phyloP scores from a whole-genome alignment of 2,329 filamentous ascomycete species.

The Verticillium albo-atrum region DNA sequence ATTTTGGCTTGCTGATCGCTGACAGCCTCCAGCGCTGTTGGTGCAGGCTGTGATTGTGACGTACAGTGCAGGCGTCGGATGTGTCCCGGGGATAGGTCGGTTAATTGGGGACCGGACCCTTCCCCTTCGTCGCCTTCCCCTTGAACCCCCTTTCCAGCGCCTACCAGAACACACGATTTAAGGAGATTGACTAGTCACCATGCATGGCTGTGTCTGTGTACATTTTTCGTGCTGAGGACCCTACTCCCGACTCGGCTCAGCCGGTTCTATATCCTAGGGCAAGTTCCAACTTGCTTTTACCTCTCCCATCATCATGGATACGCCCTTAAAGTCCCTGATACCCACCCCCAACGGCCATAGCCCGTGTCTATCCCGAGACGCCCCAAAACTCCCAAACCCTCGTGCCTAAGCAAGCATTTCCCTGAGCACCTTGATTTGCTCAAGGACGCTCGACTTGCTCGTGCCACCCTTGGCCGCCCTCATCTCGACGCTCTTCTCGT shows the following conservation, averaged over 20 bases:
- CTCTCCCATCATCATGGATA: neutral
- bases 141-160: neutral
- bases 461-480: slow-evolving; percentile 74
- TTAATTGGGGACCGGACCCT: neutral
- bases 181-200: too few species aligned
- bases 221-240: too few species aligned
- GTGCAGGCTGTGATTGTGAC: neutral
- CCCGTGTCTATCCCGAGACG: neutral
- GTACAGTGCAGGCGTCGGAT: neutral
- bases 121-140: neutral
- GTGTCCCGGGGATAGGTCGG: neutral
- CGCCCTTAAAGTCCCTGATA: neutral
- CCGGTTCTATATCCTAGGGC: too few species aligned
- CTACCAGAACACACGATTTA: too few species aligned
- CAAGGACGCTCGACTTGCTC: slow-evolving; percentile 61
- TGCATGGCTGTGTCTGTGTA: too few species aligned
- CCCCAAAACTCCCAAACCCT: neutral
- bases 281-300: too few species aligned
- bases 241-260: too few species aligned
- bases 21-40: neutral
- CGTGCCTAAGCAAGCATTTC: slow-evolving; percentile 24
- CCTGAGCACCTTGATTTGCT: slow-evolving; percentile 55
- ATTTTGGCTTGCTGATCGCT: neutral
- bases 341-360: neutral
- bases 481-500: slow-evolving; percentile 78